phyloP scores from a whole-genome alignment of 2,329 filamentous ascomycete species.

The Fusarium incarnatum region DNA sequence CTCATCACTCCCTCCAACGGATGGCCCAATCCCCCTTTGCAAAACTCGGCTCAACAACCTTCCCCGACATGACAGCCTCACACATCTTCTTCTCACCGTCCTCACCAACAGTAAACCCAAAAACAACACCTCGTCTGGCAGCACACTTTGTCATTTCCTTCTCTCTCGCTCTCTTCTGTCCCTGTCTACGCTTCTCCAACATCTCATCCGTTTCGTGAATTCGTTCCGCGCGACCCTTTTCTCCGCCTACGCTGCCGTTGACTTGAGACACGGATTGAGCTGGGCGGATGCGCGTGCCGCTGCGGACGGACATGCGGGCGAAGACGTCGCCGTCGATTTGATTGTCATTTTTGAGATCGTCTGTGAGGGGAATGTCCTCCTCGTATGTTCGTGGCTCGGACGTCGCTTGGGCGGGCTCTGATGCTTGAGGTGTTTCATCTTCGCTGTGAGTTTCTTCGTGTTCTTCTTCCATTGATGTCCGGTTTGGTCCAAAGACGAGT shows the following conservation, averaged over 20 bases:
- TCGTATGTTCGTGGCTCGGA: background rate
- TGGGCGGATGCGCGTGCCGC: constrained; percentile 52
- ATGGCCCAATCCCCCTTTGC: constrained; percentile 71
- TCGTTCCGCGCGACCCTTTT: constrained; percentile 66
- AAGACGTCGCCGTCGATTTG: constrained; percentile 56
- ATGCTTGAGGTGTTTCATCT: background rate
- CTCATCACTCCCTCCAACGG: constrained; percentile 62
- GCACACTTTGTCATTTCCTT: constrained; percentile 72
- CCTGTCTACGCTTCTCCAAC: constrained; percentile 60
- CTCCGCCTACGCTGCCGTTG: constrained; percentile 67
- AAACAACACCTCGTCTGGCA: constrained; percentile 69
- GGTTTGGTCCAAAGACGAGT: constrained; percentile 21
- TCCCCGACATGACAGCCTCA: constrained; percentile 69
- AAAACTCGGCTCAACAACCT: constrained; percentile 69
- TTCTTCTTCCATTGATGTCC: constrained; percentile 8
- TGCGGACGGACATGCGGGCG: constrained; percentile 52
- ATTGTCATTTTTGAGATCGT: background rate
- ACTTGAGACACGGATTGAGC: constrained; percentile 59
- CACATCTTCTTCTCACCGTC: constrained; percentile 56
- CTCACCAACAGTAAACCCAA: constrained; percentile 57
- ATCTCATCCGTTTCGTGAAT: constrained; percentile 64
- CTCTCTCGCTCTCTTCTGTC: constrained; percentile 58
- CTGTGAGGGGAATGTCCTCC: constrained; percentile 1
- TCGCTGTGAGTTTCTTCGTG: background rate
- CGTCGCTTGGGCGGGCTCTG: background rate